Evolutionary conservation across 768 basidiomycete genomes (phyloP), one percentile per base, ranked within the genome.

Genomic region (Crucibulum laeve): DNA sequence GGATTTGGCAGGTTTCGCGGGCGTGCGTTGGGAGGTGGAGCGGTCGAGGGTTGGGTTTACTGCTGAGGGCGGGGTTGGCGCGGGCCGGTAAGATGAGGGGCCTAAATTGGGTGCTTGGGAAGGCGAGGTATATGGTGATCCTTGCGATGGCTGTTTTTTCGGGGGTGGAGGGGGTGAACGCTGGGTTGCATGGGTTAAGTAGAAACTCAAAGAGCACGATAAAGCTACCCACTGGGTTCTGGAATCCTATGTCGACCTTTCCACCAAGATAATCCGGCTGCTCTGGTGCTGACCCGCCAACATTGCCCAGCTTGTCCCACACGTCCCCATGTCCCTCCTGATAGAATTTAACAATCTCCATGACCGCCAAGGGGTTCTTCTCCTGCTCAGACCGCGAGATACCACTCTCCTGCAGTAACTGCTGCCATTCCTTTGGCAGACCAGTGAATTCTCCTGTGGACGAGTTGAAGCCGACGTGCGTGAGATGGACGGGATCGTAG

Each of bases 321-420:
- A 82, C 82, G 55, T 84, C 84, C 46, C 79, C 78, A 47, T 82
- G 77, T 25, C 86, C 80, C 64, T 93, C 89, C 57, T 98, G 95
- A 63, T 96, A 98, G 68, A 98, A 97, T 58, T 94, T 93, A 63
- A 99, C 95, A 50, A 98, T 95, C 58, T 97, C 96, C 82, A 94
- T 92, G 48, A 98, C 92, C 3, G 92, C 92, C 65, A 96, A 87
- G 0, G 96, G 96, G 57, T 98, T 94, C 72, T 90, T 92, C 65
- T 96, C 94, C 70, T 99, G 96, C 65, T 99, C 93, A 18, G 70
- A 75, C 54, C 87, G 81, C 28, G 91, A 93, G 59, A 98, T 97
- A 42, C 96, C 96, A 50, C 87, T 91, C 62, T 97, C 93, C 64
- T 91, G 91, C 38, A 99, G 67, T 4, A 97, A 76, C 62, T 97